Evolutionary conservation across 2,329 filamentous ascomycete genomes (phyloP).

Genomic region (Diaporthe longicolla): DNA sequence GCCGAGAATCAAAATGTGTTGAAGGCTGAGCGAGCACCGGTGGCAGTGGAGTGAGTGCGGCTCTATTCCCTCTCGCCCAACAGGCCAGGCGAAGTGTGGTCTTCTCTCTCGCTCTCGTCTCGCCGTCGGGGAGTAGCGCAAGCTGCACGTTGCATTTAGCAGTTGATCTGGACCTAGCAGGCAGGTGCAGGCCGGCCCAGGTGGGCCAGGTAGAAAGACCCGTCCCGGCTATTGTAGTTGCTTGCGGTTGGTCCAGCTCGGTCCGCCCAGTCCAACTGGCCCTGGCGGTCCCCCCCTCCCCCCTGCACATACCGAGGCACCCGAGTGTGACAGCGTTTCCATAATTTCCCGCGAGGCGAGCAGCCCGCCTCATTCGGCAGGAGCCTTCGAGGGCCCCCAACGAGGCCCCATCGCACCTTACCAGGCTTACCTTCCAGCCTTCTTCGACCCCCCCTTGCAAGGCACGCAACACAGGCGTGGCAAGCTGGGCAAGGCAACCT

Average conservation of each 20-base stretch:
- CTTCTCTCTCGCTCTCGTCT: background rate
- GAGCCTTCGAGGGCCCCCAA: background rate
- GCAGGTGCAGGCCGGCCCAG: too few relatives aligned
- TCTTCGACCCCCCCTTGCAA: background rate
- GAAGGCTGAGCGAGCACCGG: background rate
- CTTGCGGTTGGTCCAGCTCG: conserved; percentile 2
- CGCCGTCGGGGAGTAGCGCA: conserved; percentile 22
- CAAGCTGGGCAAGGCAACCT: too few relatives aligned
- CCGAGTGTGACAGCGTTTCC: conserved; percentile 30
- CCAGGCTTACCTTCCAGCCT: background rate
- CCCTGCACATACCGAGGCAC: conserved; percentile 25
- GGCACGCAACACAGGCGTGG: background rate
- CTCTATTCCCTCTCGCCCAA: background rate
- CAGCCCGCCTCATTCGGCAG: conserved; percentile 33
- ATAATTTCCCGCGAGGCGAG: conserved; percentile 33
- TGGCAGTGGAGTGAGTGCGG: background rate
- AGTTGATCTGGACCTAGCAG: conserved; percentile 8
- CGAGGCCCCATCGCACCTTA: background rate
- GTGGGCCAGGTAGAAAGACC: background rate
- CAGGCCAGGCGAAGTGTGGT: conserved; percentile 7
- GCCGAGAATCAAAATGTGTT: background rate
- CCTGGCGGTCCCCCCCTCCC: background rate
- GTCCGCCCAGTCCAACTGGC: too few relatives aligned
- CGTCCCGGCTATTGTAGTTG: background rate
- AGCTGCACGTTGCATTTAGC: background rate